These are phyloP conservation scores for Dactylellina leptospora DNA, from an alignment of 2,329 filamentous ascomycete genomes.

Conservation along the genomic window DNA sequence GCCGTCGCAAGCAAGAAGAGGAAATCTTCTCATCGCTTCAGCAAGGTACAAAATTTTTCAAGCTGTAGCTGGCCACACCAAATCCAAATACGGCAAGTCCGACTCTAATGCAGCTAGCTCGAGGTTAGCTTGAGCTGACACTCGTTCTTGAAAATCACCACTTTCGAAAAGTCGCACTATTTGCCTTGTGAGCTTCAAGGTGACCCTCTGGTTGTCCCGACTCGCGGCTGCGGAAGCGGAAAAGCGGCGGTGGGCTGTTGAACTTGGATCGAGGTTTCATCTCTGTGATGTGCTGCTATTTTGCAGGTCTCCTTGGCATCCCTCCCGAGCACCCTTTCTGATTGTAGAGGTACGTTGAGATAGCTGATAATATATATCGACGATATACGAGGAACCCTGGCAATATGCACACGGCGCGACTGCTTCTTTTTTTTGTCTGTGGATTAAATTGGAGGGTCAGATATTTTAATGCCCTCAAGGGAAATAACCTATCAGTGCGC, in stretches of 20 bases:
- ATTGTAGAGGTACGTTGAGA: constrained; percentile 25
- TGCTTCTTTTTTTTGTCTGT: background rate
- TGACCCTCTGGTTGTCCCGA: constrained; percentile 23
- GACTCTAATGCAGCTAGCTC: constrained; percentile 23
- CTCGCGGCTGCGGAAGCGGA: constrained; percentile 53
- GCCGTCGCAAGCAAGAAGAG: constrained; percentile 28
- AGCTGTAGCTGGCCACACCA: constrained; percentile 31
- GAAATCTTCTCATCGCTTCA: constrained; percentile 54
- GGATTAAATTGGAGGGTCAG: background rate
- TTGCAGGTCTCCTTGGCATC: constrained; percentile 35
- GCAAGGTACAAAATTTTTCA: constrained; percentile 51
- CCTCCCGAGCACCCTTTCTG: background rate
- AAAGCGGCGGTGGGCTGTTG: constrained; percentile 52
- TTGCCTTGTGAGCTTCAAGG: constrained; percentile 28
- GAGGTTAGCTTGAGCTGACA: constrained; percentile 36
- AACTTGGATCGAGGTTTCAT: constrained; percentile 39
- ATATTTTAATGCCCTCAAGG: background rate
- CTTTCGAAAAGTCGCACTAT: constrained; percentile 25
- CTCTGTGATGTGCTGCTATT: constrained; percentile 45
- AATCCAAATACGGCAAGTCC: constrained; percentile 40
- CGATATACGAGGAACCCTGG: constrained; percentile 23
- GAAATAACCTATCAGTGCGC: constrained; percentile 2
- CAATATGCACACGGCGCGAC: constrained; percentile 2
- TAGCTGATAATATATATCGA: constrained; percentile 39
- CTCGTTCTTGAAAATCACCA: constrained; percentile 40